phyloP scores from a whole-genome alignment of 177 flowering plant genomes.

The Vitis hybrid region DNA sequence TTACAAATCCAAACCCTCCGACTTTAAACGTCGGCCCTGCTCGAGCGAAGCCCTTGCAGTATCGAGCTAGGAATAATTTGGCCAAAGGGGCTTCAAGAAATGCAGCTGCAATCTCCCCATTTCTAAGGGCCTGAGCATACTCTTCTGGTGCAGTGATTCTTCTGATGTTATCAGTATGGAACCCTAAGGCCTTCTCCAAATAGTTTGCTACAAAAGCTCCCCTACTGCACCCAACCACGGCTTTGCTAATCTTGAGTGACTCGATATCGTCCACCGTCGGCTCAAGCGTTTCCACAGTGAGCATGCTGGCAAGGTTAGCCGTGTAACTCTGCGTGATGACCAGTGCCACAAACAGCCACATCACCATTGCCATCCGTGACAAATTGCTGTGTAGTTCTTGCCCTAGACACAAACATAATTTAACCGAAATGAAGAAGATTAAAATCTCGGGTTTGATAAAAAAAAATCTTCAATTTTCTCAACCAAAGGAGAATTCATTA shows the following conservation, averaged over 20 bases:
- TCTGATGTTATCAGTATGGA: conserved; percentile 18
- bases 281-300: conserved; percentile 13
- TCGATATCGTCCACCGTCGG: conserved; percentile 6
- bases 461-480: too few species aligned
- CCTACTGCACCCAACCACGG: conserved; percentile 24
- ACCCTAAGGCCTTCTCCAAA: conserved; percentile 12
- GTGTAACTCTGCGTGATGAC: conserved; percentile 28
- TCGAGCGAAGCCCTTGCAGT: conserved; percentile 19
- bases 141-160: conserved; percentile 9
- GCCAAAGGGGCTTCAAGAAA: conserved; percentile 28
- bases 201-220: conserved; percentile 26
- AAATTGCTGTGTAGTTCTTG: too few species aligned
- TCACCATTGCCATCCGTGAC: too few species aligned
- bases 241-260: conserved; percentile 10
- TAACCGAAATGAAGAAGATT: too few species aligned
- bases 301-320: conserved; percentile 27
- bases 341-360: conserved; percentile 17
- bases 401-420: too few species aligned
- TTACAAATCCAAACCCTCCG: conserved; percentile 39
- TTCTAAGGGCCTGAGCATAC: conserved; percentile 19
- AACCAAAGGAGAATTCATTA: background rate
- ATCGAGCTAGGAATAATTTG: conserved; percentile 29
- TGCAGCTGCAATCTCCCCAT: conserved; percentile 28
- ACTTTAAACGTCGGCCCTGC: conserved; percentile 15
- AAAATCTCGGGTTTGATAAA: too few species aligned